Conservation (phyloP, 2,329 filamentous ascomycete genomes). For the Thielaviopsis musarum region DNA sequence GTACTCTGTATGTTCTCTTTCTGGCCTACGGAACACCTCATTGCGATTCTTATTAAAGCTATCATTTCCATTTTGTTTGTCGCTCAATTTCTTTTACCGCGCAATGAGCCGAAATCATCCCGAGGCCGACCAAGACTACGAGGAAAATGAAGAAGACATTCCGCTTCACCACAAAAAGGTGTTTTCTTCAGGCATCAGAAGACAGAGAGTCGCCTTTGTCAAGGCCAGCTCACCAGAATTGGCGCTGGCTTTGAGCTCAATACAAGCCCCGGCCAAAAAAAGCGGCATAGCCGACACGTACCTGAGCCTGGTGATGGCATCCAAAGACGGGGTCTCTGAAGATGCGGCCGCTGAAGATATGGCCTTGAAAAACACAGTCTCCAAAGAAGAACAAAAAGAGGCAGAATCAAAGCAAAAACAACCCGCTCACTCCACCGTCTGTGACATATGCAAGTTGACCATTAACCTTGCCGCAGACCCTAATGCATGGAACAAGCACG, state of each 20-base stretch:
- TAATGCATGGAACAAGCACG: conserved; percentile 26
- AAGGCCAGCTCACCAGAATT: conserved; percentile 27
- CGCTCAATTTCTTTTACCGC: not conserved
- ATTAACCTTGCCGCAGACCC: conserved; percentile 16
- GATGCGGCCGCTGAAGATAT: no score
- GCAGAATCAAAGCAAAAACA: not conserved
- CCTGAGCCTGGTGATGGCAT: conserved; percentile 45
- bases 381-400: not conserved
- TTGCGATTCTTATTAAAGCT: no score
- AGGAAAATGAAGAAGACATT: conserved; percentile 25
- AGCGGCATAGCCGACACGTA: conserved; percentile 33
- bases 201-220: conserved; percentile 39
- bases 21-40: not conserved
- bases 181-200: conserved; percentile 40
- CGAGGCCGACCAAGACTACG: not conserved
- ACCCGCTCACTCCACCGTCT: conserved; percentile 15
- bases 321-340: not conserved
- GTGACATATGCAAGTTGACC: conserved; percentile 22
- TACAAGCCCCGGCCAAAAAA: not conserved
- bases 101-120: not conserved
- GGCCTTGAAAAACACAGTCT: no score
- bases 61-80: not conserved
- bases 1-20: no score
- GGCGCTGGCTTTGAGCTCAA: not conserved
- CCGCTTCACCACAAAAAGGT: conserved; percentile 36